Conservation (phyloP, 176 grass and related monocot genomes). For the Melocanna baccifera region DNA sequence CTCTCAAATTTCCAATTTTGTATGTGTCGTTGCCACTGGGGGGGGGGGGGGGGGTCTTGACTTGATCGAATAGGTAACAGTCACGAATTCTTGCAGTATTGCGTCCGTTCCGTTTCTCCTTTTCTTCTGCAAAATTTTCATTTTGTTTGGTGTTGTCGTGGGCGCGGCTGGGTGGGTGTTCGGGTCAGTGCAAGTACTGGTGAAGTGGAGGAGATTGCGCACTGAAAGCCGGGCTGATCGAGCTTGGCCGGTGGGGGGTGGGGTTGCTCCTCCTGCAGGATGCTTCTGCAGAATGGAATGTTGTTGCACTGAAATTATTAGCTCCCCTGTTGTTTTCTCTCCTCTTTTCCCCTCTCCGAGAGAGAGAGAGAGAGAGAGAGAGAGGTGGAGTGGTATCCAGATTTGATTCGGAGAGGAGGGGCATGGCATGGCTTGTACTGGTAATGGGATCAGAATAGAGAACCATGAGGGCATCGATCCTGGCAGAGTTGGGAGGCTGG, state of each 20-base stretch:
- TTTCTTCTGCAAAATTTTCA: background rate
- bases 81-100: background rate
- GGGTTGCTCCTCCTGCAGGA: background rate
- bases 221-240: constrained; percentile 27
- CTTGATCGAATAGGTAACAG: background rate
- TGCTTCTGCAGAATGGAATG: constrained; percentile 62
- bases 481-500: background rate
- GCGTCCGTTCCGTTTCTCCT: background rate
- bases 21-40: constrained; percentile 30
- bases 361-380: background rate
- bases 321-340: background rate
- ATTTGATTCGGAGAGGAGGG: constrained; percentile 14
- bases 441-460: constrained; percentile 10
- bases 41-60: background rate
- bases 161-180: background rate
- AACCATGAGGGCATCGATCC: background rate
- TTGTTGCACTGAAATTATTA: constrained; percentile 26
- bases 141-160: background rate
- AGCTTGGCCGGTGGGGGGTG: constrained; percentile 7
- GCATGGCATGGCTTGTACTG: background rate
- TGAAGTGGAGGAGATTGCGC: constrained; percentile 26
- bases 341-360: background rate
- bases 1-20: constrained; percentile 32
- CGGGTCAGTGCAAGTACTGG: constrained; percentile 48
- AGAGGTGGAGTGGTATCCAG: background rate